Evolutionary conservation across 768 basidiomycete genomes (phyloP), one percentile per base, ranked within the genome.

Genomic region (Xerocomellus dryophilus): DNA sequence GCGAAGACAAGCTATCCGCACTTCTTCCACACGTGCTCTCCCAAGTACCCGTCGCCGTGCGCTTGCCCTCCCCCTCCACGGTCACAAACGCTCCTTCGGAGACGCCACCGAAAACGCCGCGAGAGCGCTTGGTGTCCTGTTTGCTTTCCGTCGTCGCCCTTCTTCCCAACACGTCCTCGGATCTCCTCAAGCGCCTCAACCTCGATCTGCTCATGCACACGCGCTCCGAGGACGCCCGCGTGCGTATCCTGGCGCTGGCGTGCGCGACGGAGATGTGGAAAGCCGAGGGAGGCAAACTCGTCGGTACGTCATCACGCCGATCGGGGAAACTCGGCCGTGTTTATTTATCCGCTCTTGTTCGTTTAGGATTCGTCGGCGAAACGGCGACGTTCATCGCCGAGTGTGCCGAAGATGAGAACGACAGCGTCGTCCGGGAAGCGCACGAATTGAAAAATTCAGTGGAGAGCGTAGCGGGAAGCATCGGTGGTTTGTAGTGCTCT

Each of bases 361-460:
- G 20, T 49, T 15, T 61, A 90, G 90, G 86, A 11, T 88, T 91
- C 61, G 84, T 81, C 15, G 75, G 84, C 10, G 94, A 96, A 67
- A 88, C 92, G 27, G 77, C 88, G 17, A 86, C 89, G 25, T 93
- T 96, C 73, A 85, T 96, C 50, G 84, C 84, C 5, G 94, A 96
- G 69, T 89, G 85, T 64, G 81, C 83, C 5, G 91, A 93, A 71
- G 93, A 96, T 64, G 93, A 94, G 60, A 86, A 93, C 66, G 90
- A 92, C 58, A 78, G 78, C 53, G 90, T 95, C 15, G 88, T 92
- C 5, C 78, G 75, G 53, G 84, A 84, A 61, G 81, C 86, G 17
- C 81, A 84, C 58, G 77, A 70, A 59, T 73, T 92, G 70, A 91
- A 87, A 69, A 73, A 79, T 70, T 81, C 82, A 4, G 83, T 90